phyloP scores from a whole-genome alignment of 1,284 basidiomycete genomes.

The Trametes sp. region DNA sequence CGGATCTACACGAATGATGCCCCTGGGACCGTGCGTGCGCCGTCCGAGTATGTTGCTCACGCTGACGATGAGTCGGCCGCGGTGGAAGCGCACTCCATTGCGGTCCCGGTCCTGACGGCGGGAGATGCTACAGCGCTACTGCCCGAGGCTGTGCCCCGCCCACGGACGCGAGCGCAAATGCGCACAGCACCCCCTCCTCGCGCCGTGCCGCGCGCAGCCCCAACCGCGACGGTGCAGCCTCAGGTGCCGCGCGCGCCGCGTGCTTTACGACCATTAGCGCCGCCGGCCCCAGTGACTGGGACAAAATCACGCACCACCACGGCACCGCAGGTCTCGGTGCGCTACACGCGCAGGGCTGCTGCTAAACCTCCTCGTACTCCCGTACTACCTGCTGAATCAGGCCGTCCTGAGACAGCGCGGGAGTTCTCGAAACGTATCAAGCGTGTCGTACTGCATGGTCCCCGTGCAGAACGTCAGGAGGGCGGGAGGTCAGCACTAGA shows the following conservation, averaged over 20 bases:
- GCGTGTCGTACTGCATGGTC: constrained; percentile 19
- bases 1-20: constrained; percentile 45
- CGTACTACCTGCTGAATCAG: constrained; percentile 12
- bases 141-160: background rate
- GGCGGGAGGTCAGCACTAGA: constrained; percentile 5
- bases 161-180: background rate
- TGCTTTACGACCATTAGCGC: background rate
- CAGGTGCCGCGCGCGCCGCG: background rate
- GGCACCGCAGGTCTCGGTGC: no score
- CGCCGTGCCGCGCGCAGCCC: background rate
- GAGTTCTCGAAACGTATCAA: constrained; percentile 21
- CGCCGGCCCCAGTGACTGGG: no score
- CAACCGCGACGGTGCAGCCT: background rate
- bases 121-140: background rate
- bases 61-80: constrained; percentile 9
- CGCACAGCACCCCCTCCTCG: background rate
- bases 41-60: constrained; percentile 35
- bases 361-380: no score
- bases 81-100: background rate
- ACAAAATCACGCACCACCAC: no score
- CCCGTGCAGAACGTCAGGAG: constrained; percentile 19
- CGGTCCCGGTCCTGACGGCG: background rate
- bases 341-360: no score
- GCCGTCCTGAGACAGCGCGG: constrained; percentile 14
- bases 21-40: constrained; percentile 32